Percentiles rank a stretch among this genome's conserved stretches.
These are phyloP conservation scores for Russula olivacea DNA, from an alignment of 768 basidiomycete genomes.

Conservation along the genomic window DNA sequence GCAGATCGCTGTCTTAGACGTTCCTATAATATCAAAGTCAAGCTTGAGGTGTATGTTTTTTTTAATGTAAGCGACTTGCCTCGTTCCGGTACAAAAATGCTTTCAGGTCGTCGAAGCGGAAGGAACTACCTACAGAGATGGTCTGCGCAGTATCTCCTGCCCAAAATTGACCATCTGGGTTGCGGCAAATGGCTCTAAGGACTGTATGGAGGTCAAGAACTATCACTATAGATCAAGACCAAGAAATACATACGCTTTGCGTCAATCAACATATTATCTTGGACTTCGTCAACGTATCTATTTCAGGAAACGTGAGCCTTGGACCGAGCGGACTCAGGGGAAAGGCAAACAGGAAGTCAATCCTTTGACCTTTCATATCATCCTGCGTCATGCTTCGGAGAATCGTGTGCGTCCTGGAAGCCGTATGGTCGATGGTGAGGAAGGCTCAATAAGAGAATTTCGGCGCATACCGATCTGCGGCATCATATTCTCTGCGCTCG, in stretches of 20 bases:
- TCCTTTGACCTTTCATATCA: constrained; percentile 13
- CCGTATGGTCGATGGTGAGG: background rate
- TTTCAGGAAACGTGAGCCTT: background rate
- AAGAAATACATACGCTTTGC: constrained; percentile 41
- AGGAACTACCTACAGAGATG: constrained; percentile 63
- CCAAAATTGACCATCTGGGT: constrained; percentile 69
- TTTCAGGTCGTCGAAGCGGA: constrained; percentile 64
- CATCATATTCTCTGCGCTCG: constrained; percentile 43
- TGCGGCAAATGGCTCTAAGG: constrained; percentile 51
- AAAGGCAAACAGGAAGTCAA: constrained; percentile 8
- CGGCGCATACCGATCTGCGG: constrained; percentile 50
- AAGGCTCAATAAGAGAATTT: background rate
- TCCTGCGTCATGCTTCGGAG: constrained; percentile 5
- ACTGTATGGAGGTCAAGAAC: constrained; percentile 36
- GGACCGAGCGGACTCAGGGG: background rate
- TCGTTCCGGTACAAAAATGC: constrained; percentile 57
- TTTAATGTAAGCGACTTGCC: constrained; percentile 31
- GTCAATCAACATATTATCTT: constrained; percentile 63
- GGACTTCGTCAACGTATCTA: constrained; percentile 68
- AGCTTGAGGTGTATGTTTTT: background rate
- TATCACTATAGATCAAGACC: too few relatives aligned
- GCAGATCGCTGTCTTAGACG: background rate
- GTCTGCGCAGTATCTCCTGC: constrained; percentile 76
- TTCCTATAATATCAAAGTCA: background rate
- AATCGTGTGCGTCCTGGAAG: constrained; percentile 18